Base-by-base conservation (phyloP, 1,284 basidiomycete genomes). In the Inonotus obliquus region DNA sequence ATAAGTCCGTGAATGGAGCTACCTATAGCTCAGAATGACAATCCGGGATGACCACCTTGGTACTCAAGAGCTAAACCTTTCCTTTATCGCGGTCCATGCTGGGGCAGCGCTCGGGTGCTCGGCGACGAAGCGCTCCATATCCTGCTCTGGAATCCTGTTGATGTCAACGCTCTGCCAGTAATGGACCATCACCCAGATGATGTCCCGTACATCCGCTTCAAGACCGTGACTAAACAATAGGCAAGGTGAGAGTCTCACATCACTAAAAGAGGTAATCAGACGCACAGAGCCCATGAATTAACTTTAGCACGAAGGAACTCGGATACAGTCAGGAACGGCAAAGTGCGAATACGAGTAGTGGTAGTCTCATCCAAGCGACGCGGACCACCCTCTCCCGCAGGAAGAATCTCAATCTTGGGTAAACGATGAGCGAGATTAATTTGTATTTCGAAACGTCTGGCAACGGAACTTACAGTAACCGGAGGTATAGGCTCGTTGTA, bases 321-420 rank as follows among this genome's bases (percentile, higher is more conserved):
- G 47, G 89, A 89, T 62, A 89, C 77, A 23, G 86, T 86, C 65
- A 92, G 74, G 75, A 91, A 91, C 11, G 89, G 90, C 5, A 91
- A 74, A 25, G 81, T 80, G 63, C 85, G 83, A 39, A 92, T 70
- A 61, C 74, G 79, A 78, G 85, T 85, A 56, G 85, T 81, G 1
- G 84, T 90, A 29, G 79, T 77, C 47, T 75, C 68, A 72, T 91
- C 85, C 41, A 92, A 78, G 66, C 80, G 81, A 58, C 88, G 85
- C 53, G 90, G 89, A 5, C 90, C 89, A 58, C 83, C 81, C 73
- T 92, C 89, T 21, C 90, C 89, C 49, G 89, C 89, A 25, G 86
- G 84, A 47, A 91, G 71, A 61, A 92, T 89, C 73, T 92, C 89
- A 72, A 92, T 90, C 89, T 92, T 51, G 11, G 17, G n/a, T 35